Percentiles rank a stretch among this genome's conserved stretches.
Conservation (phyloP, 148 eudicot genomes). For the Heliosperma pusillum region DNA sequence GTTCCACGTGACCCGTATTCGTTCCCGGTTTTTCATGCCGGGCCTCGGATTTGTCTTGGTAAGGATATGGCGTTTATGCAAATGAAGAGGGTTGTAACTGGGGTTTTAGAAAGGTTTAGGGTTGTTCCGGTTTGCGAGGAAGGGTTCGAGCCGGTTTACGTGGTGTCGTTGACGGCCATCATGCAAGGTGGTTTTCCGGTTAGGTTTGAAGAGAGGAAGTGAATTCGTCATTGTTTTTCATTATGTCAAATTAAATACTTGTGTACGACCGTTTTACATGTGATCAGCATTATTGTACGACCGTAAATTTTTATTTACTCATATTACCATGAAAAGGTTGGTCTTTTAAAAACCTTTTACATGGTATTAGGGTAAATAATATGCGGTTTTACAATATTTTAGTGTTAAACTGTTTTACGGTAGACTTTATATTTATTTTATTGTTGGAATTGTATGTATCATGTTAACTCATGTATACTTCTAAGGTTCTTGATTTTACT, state of each 20-base stretch:
- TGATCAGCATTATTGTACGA: not conserved
- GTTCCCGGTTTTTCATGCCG: conserved; percentile 56
- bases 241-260: not conserved
- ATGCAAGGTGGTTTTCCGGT: conserved; percentile 48
- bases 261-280: not conserved
- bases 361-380: not conserved
- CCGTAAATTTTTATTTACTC: not conserved
- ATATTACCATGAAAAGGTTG: not conserved
- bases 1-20: conserved; percentile 33
- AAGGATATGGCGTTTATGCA: conserved; percentile 57
- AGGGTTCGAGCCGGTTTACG: conserved; percentile 38
- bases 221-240: not conserved
- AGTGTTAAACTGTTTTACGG: not conserved
- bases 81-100: conserved; percentile 50
- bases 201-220: conserved; percentile 27
- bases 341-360: too few species aligned
- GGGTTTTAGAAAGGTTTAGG: conserved; percentile 38
- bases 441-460: not conserved
- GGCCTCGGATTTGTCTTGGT: conserved; percentile 53
- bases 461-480: not conserved
- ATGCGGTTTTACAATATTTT: not conserved
- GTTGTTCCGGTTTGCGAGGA: conserved; percentile 38
- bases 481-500: not conserved
- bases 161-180: conserved; percentile 30
- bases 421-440: not conserved